These are phyloP conservation scores for Pseudocercospora fuligena DNA, from an alignment of 2,329 filamentous ascomycete species.

Conservation along the genomic window DNA sequence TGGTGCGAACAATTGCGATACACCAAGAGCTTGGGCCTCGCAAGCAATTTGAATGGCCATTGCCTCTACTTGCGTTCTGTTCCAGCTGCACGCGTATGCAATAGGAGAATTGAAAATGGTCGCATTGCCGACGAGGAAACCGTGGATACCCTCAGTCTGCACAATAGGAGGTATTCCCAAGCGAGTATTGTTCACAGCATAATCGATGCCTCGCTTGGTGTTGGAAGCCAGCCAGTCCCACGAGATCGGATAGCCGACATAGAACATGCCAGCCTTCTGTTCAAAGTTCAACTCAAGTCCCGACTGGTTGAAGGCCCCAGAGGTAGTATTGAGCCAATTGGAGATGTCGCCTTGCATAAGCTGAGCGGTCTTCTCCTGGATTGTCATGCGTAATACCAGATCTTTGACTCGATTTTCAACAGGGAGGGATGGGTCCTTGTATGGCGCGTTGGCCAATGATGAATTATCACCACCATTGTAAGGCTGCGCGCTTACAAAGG, in stretches of 20 bases:
- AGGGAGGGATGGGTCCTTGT: conserved; percentile 63
- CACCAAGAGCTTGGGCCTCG: conserved; percentile 69
- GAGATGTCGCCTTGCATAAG: conserved; percentile 67
- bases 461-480: conserved; percentile 19
- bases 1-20: conserved; percentile 75
- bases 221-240: conserved; percentile 67
- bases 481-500: conserved; percentile 10
- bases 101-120: conserved; percentile 82
- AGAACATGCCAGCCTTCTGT: conserved; percentile 70
- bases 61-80: conserved; percentile 65
- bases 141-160: conserved; percentile 76
- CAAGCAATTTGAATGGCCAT: conserved; percentile 70
- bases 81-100: conserved; percentile 72
- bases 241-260: conserved; percentile 70
- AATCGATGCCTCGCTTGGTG: conserved; percentile 70
- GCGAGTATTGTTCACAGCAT: conserved; percentile 68
- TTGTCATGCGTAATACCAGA: conserved; percentile 72
- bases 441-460: conserved; percentile 44
- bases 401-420: conserved; percentile 70
- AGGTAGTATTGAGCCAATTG: conserved; percentile 74
- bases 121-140: conserved; percentile 71
- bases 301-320: conserved; percentile 68
- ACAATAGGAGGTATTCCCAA: conserved; percentile 74
- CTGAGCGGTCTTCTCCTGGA: conserved; percentile 74
- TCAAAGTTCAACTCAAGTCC: conserved; percentile 71